Evolutionary conservation across 2,329 filamentous ascomycete genomes (phyloP).

Genomic region (Lachnellula hyalina): DNA sequence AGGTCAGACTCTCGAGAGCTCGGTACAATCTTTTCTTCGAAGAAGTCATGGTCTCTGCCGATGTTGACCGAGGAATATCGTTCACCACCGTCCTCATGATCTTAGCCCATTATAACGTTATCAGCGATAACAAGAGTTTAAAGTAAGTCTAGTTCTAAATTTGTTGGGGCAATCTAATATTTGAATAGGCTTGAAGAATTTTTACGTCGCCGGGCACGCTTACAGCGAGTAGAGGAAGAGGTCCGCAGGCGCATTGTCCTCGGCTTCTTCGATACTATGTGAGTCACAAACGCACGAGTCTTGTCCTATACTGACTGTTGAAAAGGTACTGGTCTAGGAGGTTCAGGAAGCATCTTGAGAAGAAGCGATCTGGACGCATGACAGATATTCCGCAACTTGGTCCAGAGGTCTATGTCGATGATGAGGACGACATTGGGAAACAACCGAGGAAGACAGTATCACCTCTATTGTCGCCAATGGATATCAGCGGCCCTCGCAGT

Average conservation of each 20-base stretch:
- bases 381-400: conserved; percentile 71
- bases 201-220: conserved; percentile 76
- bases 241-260: conserved; percentile 85
- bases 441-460: conserved; percentile 15
- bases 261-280: conserved; percentile 92
- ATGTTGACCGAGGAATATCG: conserved; percentile 81
- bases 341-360: conserved; percentile 71
- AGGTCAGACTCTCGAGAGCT: conserved; percentile 68
- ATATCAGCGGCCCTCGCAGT: conserved; percentile 19
- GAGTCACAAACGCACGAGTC: conserved; percentile 27
- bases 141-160: conserved; percentile 44
- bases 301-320: conserved; percentile 16
- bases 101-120: conserved; percentile 96
- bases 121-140: conserved; percentile 94
- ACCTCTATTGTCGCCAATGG: conserved; percentile 23
- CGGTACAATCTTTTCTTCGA: conserved; percentile 95
- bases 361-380: conserved; percentile 71
- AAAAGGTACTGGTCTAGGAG: conserved; percentile 71
- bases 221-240: conserved; percentile 93
- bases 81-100: conserved; percentile 94
- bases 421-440: conserved; percentile 47
- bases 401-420: conserved; percentile 86
- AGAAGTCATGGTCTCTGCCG: conserved; percentile 89
- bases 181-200: conserved; percentile 78
- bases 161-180: conserved; percentile 27